These are phyloP conservation scores for Sordariomycetes sp. DNA, from an alignment of 2,329 filamentous ascomycete genomes.

Conservation along the genomic window DNA sequence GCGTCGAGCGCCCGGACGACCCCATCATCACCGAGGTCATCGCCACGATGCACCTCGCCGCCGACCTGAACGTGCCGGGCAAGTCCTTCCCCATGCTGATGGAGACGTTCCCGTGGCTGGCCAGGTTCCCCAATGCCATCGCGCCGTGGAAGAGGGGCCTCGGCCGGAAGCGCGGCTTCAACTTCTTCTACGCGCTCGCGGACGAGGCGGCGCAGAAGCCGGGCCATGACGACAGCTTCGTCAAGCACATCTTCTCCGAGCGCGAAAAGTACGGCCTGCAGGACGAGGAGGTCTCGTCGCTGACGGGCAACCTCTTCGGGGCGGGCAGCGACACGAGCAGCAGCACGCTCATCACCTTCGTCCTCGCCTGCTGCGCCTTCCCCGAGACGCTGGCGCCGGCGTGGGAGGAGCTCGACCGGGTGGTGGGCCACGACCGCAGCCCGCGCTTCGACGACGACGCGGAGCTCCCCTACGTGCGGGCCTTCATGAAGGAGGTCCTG, in stretches of 20 bases:
- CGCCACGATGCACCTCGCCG: constrained; percentile 44
- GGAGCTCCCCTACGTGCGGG: constrained; percentile 39
- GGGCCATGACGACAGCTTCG: constrained; percentile 26
- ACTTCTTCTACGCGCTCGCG: constrained; percentile 41
- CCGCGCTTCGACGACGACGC: constrained; percentile 36
- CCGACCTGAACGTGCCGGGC: constrained; percentile 41
- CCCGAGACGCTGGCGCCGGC: constrained; percentile 31
- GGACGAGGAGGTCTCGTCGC: constrained; percentile 30
- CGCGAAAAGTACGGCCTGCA: constrained; percentile 31
- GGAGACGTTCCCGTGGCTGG: constrained; percentile 41
- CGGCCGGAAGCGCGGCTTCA: constrained; percentile 31
- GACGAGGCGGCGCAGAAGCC: constrained; percentile 28
- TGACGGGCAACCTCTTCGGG: constrained; percentile 36
- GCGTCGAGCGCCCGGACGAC: constrained; percentile 37
- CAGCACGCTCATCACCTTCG: constrained; percentile 27
- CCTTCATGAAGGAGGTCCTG: constrained; percentile 43
- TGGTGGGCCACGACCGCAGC: constrained; percentile 34
- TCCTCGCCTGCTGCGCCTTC: constrained; percentile 38
- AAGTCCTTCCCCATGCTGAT: constrained; percentile 46
- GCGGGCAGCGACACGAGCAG: constrained; percentile 6
- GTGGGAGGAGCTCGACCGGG: constrained; percentile 38
- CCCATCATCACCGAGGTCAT: constrained; percentile 51
- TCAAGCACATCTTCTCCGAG: constrained; percentile 35
- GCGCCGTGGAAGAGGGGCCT: constrained; percentile 39
- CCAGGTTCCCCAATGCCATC: constrained; percentile 34